Percentiles rank a stretch among this genome's conserved stretches.
Conservation (phyloP, 208 protist genomes). For the Jaenimonas drosophilae region DNA sequence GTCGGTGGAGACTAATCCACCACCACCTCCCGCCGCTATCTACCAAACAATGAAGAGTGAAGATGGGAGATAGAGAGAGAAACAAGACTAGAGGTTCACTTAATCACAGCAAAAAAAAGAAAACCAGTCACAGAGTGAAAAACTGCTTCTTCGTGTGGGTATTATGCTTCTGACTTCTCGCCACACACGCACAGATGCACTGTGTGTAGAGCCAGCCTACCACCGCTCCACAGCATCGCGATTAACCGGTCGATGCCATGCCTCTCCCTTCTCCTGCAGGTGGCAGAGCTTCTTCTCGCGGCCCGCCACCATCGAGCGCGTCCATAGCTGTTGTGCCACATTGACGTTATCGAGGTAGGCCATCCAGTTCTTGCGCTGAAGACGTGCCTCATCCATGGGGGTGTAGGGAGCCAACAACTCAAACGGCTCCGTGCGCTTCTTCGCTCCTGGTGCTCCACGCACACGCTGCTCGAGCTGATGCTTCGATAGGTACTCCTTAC, state of each 20-base stretch:
- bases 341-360: slow-evolving; percentile 90
- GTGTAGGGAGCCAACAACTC: slow-evolving; percentile 81
- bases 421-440: slow-evolving; percentile 50
- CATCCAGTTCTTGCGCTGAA: slow-evolving; percentile 84
- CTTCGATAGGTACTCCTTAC: slow-evolving; percentile 75
- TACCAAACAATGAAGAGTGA: too few relatives aligned
- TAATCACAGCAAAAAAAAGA: too few relatives aligned
- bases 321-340: slow-evolving; percentile 86
- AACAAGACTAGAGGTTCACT: too few relatives aligned
- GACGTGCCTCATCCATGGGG: slow-evolving; percentile 79
- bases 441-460: slow-evolving; percentile 75
- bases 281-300: slow-evolving; percentile 61
- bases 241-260: slow-evolving; percentile 85
- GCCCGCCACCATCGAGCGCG: slow-evolving; percentile 64
- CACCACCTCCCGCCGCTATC: too few relatives aligned
- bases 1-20: too few relatives aligned
- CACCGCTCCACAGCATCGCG: too few relatives aligned
- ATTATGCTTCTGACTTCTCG: too few relatives aligned
- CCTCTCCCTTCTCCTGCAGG: slow-evolving; percentile 75
- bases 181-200: too few relatives aligned
- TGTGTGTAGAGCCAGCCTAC: too few relatives aligned
- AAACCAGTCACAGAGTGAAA: too few relatives aligned
- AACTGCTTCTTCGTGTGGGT: too few relatives aligned
- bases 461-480: slow-evolving; percentile 60
- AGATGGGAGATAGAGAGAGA: too few relatives aligned